phyloP scores from a whole-genome alignment of 176 grass and related monocot genomes.

The Carex pumila region DNA sequence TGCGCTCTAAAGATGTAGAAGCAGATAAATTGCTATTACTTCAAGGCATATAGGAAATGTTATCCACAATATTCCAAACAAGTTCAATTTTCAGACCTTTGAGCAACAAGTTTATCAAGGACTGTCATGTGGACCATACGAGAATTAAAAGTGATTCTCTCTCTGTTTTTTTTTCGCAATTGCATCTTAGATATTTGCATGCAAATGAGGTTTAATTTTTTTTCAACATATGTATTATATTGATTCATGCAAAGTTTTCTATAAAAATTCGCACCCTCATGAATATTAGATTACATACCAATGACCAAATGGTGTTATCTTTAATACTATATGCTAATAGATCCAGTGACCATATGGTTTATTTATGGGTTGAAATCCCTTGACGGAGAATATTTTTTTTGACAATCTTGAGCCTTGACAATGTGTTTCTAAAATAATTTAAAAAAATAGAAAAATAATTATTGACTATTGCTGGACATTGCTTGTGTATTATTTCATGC shows the following conservation, averaged over 20 bases:
- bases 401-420: too few species aligned
- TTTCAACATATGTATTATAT: neutral
- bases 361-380: too few species aligned
- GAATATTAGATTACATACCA: neutral
- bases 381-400: too few species aligned
- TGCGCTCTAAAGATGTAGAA: neutral
- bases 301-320: neutral
- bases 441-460: too few species aligned
- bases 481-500: too few species aligned
- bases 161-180: neutral
- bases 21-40: neutral
- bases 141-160: neutral
- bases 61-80: neutral
- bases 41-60: neutral
- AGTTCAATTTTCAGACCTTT: neutral
- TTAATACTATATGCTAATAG: neutral
- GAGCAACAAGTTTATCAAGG: neutral
- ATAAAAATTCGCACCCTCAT: neutral
- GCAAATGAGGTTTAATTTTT: neutral
- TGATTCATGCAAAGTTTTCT: neutral
- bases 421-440: too few species aligned
- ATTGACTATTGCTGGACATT: too few species aligned
- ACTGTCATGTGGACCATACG: neutral
- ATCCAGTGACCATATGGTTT: neutral
- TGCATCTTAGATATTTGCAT: neutral